Evolutionary conservation across 2,329 filamentous ascomycete genomes (phyloP), one percentile per base, ranked within the genome.

Genomic region (Fusarium sp.): DNA sequence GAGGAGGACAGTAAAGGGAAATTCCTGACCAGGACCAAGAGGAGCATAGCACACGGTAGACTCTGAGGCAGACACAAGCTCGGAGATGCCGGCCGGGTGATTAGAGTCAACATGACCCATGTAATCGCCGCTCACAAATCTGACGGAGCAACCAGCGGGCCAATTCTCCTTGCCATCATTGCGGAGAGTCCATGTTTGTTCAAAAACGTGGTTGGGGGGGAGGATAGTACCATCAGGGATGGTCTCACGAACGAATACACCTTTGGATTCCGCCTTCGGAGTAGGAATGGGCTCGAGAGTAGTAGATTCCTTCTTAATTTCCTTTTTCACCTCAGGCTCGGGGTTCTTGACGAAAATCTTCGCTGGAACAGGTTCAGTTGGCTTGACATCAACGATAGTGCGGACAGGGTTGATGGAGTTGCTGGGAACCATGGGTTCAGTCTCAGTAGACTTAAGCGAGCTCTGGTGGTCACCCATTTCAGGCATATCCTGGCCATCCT

Each of bases 81-180:
- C 91, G 42, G 88, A 87, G 63, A 94, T 90, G 75, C 92, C 93
- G n/a, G 92, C 91, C 30, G 95, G 93, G 78, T 93, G 93, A 70
- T 88, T 88, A 57, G 92, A 91, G 81, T 97, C 93, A 61, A 97
- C 89, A 75, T 95, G 93, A 77, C 97, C 94, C 96, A 99, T 98
- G 83, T 95, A 95, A 82, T 98, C 95, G 56, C 96, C 96, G 65
- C 95, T 95, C 66, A 97, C 92, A 79, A 95, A 98, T 82, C 93
- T 94, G 76, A 98, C 93, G 63, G 91, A 92, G 86, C 94, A 97
- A 70, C 95, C 96, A 61, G 91, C 90, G 41, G 96, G 96, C 96
- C 96, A 99, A 18, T 91, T 82, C 55, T 86, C 84, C 16, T 90
- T 89, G 33, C 96, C 95, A 26, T 92, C 91, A 80, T 99, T 99